A percentile compares a stretch with the other conserved stretches of the same genome.
phyloP scores from a whole-genome alignment of 2,329 filamentous ascomycete species.

The Verticillium longisporum region DNA sequence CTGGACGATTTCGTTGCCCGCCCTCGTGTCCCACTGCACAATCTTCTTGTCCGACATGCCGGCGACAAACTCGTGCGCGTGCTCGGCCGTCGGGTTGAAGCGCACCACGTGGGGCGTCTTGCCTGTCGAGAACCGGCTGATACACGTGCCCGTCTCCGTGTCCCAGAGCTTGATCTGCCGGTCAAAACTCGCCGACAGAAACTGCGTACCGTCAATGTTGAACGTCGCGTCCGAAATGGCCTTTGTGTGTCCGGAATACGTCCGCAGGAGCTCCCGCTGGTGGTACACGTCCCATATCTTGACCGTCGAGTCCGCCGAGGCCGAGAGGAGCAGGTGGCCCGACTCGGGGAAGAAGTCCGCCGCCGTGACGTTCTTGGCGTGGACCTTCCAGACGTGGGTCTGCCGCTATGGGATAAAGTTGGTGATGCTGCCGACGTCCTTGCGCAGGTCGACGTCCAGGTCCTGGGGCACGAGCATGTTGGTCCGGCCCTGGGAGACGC shows the following conservation, averaged over 20 bases:
- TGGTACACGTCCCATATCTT: conserved; percentile 96
- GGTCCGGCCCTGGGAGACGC: conserved; percentile 90
- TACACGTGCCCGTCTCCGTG: conserved; percentile 85
- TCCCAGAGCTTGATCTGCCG: conserved; percentile 98
- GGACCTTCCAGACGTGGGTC: conserved; percentile 81
- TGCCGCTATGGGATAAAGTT: conserved; percentile 96
- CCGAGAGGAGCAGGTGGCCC: conserved; percentile 82
- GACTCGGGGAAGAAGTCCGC: conserved; percentile 84
- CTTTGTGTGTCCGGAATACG: conserved; percentile 87
- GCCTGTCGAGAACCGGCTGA: conserved; percentile 84
- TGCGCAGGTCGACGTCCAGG: conserved; percentile 75
- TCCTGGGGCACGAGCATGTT: conserved; percentile 98
- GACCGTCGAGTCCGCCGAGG: conserved; percentile 83
- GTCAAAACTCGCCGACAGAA: conserved; percentile 89
- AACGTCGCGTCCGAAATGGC: conserved; percentile 86
- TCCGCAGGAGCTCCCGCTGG: conserved; percentile 77
- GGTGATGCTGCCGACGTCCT: conserved; percentile 71
- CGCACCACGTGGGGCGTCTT: conserved; percentile 92
- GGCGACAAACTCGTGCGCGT: conserved; percentile 83
- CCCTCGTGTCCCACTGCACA: conserved; percentile 87
- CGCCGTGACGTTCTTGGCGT: conserved; percentile 78
- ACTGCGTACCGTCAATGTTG: conserved; percentile 73
- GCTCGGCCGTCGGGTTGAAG: conserved; percentile 77
- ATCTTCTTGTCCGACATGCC: conserved; percentile 99
- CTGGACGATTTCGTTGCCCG: conserved; percentile 72